Evolutionary conservation across 306 rosid genomes (phyloP), one percentile per base, ranked within the genome.

Genomic region (Begonia peltatifolia): DNA sequence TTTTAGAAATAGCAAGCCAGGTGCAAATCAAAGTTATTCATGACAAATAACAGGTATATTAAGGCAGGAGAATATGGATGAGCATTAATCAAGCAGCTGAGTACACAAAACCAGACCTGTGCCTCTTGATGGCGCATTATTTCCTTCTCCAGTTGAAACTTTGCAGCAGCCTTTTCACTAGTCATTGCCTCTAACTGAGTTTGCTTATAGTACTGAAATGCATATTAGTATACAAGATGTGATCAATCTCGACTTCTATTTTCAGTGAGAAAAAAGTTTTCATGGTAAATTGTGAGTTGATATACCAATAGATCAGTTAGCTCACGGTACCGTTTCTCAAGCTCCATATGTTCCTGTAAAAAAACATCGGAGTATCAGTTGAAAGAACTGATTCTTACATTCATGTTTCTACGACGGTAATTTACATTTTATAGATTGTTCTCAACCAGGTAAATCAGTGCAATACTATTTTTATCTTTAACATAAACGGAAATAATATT

Each of bases 241-340:
- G 57, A 51, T 46, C 53, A 41, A 35, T 6, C 22, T 46, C 44
- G 49, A 50, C 23, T 38, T 35, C 46, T 14, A 52, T 44, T 44
- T 47, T 59, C 30, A 42, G 11, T 41, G 49, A 36, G 13, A 18
- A 52, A 57, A 51, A 14, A 50, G 52, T 42, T 7, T 42, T 41
- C 30, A 12, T 46, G 10, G 59, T 57, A 58, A 64, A 42, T 64
- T 43, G 13, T 69, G 22, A 59, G 38, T 46, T 65, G 47, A 52
- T 42, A 59, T 85, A 90, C 99, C 99, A 90, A 63, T 46, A 90
- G 82, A 76, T 90, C 99, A 59, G 99, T 90, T 23, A 90, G 76
- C 69, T 90, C 99, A 53, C 95, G 94, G 61, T 90, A 90, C 60
- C 99, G 95, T 62, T 90, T 90, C 86, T 90, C 99, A 38, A 90